A percentile compares a stretch with the other conserved stretches of the same genome.
Conservation (phyloP, 495 filamentous ascomycete species). For the Acidiella bohemica region DNA sequence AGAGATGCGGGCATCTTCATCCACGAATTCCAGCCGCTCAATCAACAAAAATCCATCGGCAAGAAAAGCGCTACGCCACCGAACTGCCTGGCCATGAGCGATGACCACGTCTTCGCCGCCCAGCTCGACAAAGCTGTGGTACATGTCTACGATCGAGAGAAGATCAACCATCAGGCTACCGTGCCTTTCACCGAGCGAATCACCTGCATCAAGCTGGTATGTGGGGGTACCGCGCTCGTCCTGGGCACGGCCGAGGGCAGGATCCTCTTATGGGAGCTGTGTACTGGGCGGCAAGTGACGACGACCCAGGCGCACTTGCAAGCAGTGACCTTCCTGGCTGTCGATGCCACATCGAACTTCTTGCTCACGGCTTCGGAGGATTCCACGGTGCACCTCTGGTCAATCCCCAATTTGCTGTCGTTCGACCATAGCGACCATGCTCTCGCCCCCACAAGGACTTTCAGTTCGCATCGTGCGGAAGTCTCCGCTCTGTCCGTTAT, state of each 20-base stretch:
- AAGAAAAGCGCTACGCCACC: slow-evolving; percentile 78
- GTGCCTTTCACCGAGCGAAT: slow-evolving; percentile 79
- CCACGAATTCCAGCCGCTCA: slow-evolving; percentile 64
- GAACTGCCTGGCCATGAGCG: slow-evolving; percentile 68
- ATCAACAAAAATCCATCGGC: slow-evolving; percentile 58
- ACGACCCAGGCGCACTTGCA: slow-evolving; percentile 84
- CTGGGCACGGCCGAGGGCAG: slow-evolving; percentile 79
- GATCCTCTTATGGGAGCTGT: slow-evolving; percentile 84
- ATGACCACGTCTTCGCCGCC: slow-evolving; percentile 77
- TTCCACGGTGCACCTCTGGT: slow-evolving; percentile 84
- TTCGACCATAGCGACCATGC: slow-evolving; percentile 35
- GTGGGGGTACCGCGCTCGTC: slow-evolving; percentile 48
- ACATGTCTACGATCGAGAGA: slow-evolving; percentile 74
- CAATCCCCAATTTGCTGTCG: slow-evolving; percentile 56
- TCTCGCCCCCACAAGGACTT: slow-evolving; percentile 43
- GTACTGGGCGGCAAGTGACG: slow-evolving; percentile 72
- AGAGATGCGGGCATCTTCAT: slow-evolving; percentile 75
- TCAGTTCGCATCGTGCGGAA: slow-evolving; percentile 67
- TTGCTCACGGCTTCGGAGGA: slow-evolving; percentile 80
- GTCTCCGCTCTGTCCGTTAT: slow-evolving; percentile 58
- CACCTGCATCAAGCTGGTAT: slow-evolving; percentile 52
- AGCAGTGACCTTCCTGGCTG: slow-evolving; percentile 60
- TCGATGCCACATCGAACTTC: slow-evolving; percentile 59
- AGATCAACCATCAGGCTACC: slow-evolving; percentile 72
- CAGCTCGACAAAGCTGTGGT: slow-evolving; percentile 83